Evolutionary conservation across 768 basidiomycete species (phyloP), one percentile per base, ranked within the genome.

Genomic region (Suillus placidus): DNA sequence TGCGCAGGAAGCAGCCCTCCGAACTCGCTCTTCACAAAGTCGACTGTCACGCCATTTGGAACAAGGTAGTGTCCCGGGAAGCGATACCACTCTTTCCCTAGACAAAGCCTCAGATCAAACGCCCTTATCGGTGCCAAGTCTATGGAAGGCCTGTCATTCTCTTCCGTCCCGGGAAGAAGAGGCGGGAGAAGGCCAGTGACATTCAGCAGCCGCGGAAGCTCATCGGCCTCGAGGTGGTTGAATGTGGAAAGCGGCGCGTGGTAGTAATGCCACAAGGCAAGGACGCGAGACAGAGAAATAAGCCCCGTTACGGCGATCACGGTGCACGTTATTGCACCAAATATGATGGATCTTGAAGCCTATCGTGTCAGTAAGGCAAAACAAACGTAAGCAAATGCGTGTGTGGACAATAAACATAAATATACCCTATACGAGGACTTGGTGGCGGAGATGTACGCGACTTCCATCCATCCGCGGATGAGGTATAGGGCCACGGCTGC

Each of bases 11-110:
- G 81, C 72, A 94, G 84, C 12, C 95, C 97, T 67, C 89, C 85
- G 70, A 99, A 98, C 64, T 91, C 94, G 77, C 91, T 95, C 81
- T 95, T 93, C 76, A 99, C 81, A 77, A 95, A 98, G 65, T 90
- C 84, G n/a, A 97, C 88, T 34, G 87, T 83, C 65, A 99, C 80
- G 34, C 87, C 91, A 65, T 89, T 85, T 2, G 96, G 95, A 26
- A 99, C 84, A 57, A 97, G 84, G 77, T 92, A 98, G 74, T 92
- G 91, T 4, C 94, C 88, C 3, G 95, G 93, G 82, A 95, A 99
- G 30, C 97, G 85, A 73, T 98, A 83, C 97, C 97, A 99, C 78
- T 99, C 97, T 76, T 95, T 96, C 57, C 91, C 94, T 60, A 92
- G 82, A 78, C 97, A 99, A 1, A 99, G 73, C 35, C 83, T 87